Conservation (phyloP, 176 grass and related monocot genomes). For the Saccharum spontaneum region DNA sequence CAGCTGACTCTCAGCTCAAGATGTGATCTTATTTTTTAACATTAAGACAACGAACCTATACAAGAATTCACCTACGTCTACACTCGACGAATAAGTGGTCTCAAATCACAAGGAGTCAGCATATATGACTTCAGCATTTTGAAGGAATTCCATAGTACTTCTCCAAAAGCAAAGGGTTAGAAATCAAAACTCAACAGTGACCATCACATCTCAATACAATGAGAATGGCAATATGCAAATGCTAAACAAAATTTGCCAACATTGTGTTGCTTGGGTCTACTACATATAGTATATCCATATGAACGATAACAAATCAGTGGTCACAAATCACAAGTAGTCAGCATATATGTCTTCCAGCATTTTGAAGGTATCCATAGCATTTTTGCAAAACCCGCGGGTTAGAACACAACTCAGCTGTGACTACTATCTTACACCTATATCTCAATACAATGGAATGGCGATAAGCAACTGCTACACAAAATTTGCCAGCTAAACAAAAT, state of each 20-base stretch:
- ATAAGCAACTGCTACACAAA: conserved; percentile 38
- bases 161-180: not conserved
- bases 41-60: not conserved
- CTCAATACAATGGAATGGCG: conserved; percentile 3
- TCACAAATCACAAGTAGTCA: not conserved
- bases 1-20: not conserved
- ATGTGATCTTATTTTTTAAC: too few relatives aligned
- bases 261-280: not conserved
- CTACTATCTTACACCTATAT: conserved; percentile 21
- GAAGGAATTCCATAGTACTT: not conserved
- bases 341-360: not conserved
- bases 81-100: not conserved
- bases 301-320: not conserved
- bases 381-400: not conserved
- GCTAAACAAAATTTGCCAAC: conserved; percentile 48
- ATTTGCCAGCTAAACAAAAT: conserved; percentile 60
- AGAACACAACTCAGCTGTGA: conserved; percentile 6
- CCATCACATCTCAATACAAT: conserved; percentile 5
- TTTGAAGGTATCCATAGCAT: not conserved
- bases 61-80: not conserved
- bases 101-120: not conserved
- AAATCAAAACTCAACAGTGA: not conserved
- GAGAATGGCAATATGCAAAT: not conserved
- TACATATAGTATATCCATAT: not conserved
- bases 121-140: not conserved